Base-by-base conservation (phyloP, 805 yeast species). In the Schwanniomyces sp. region DNA sequence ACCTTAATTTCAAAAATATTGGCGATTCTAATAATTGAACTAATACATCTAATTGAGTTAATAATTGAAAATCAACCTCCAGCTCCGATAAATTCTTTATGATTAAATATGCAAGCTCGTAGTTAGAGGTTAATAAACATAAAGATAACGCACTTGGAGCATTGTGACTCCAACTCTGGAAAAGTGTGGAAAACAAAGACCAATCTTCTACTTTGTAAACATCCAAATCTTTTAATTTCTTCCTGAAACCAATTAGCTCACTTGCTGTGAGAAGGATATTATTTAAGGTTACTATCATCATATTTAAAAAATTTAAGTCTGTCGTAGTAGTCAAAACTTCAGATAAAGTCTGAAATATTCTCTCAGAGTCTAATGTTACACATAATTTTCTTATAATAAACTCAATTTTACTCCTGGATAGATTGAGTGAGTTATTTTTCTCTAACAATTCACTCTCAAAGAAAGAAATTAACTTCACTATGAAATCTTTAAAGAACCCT, bases 1-100 rank as follows among this genome's bases (percentile, higher is more conserved):
- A 71, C 49, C 99, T 79, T 52, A 91, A 75, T 56, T 87, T 84
- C 16, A 96, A 85, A 64, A 94, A 91, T 1, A 91, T 91, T 1
- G 97, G 98, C 2, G 96, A 86, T 65, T 94, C 99, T 12, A 94
- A 72, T 26, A 92, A 69, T 64, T 94, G 98, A 7, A 94, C 95
- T 36, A 94, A 72, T 26, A 91, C 80, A 68, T 94, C 99, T 43
- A 94, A 74, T 59, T 94, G 98, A 0, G 94, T 84, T 44, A 94
- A 75, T 34, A 89, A 78, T 50, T 83, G 86, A 34, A 91, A 84
- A 0, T 87, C 82, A 11, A 90, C 81, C 55, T 94, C 97, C 67
- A 82, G 81, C 49, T 89, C 88, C 1, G 89, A 91, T 53, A 91
- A 75, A n/a, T 80, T 80, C 56, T 87, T 85, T 30, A 94, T 78